These are phyloP conservation scores for Solanum hybrid DNA, from an alignment of 305 asterid species.

Conservation along the genomic window DNA sequence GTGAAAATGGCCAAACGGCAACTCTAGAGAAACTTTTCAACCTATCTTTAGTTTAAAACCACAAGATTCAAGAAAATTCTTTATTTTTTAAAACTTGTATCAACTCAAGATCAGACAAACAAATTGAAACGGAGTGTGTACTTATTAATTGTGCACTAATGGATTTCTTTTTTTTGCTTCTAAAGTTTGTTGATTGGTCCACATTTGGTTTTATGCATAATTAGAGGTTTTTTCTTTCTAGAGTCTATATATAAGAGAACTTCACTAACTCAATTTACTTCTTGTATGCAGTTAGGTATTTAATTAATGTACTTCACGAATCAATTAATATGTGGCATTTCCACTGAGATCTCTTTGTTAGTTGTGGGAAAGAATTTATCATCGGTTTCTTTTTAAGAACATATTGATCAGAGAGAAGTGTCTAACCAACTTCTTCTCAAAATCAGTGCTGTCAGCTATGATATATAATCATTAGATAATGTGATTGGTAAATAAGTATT, in stretches of 20 bases:
- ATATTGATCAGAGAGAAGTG: background rate
- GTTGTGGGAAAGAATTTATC: background rate
- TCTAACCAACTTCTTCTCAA: too few species aligned
- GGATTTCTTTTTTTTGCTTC: background rate
- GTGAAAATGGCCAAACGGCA: background rate
- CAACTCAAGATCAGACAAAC: too few species aligned
- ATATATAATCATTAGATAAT: too few species aligned
- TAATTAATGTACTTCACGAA: background rate
- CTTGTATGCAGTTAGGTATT: background rate
- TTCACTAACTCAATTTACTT: background rate
- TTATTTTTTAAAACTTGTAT: too few species aligned
- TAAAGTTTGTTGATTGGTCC: background rate
- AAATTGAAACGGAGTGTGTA: too few species aligned
- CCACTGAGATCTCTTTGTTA: background rate
- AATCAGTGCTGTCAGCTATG: too few species aligned
- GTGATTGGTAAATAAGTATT: too few species aligned
- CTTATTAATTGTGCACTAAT: too few species aligned
- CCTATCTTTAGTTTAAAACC: too few species aligned
- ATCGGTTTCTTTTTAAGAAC: too few species aligned
- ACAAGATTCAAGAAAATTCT: too few species aligned
- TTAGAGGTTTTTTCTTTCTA: background rate
- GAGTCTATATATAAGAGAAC: background rate
- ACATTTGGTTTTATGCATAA: background rate
- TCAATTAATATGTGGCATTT: background rate
- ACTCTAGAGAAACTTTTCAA: background rate